Percentiles rank a stretch among this genome's conserved stretches.
Evolutionary conservation across 2,329 filamentous ascomycete species (phyloP).

Genomic region (Escovopsis sp.): DNA sequence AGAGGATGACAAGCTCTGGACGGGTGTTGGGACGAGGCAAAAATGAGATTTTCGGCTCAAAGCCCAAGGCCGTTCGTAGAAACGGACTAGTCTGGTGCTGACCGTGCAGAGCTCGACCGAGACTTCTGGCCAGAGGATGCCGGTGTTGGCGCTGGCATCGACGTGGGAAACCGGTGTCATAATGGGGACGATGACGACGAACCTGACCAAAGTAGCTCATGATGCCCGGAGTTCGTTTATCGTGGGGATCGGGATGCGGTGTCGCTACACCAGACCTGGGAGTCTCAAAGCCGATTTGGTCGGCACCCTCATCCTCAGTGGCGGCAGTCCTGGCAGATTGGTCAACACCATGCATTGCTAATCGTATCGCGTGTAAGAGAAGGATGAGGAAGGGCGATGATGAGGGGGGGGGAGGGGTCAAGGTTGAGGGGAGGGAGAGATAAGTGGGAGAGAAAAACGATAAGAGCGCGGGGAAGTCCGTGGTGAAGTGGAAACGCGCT

Average conservation of each 20-base stretch:
- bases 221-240: conserved; percentile 91
- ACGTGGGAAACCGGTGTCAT: no score
- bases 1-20: no score
- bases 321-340: conserved; percentile 36
- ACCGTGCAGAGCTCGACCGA: no score
- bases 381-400: conserved; percentile 5
- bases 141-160: no score
- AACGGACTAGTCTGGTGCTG: conserved; percentile 22
- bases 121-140: conserved; percentile 19
- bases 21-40: no score
- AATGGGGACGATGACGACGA: conserved; percentile 42
- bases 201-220: conserved; percentile 99
- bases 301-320: conserved; percentile 53
- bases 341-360: conserved; percentile 35
- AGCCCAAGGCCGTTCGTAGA: conserved; percentile 27
- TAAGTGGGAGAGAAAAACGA: conserved; percentile 13
- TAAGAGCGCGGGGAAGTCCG: conserved; percentile 6
- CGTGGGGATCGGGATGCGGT: conserved; percentile 80
- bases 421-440: conserved; percentile 8
- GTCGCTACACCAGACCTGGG: conserved; percentile 86
- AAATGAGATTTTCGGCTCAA: no score
- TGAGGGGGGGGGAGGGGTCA: not conserved
- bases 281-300: conserved; percentile 70
- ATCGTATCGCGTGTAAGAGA: conserved; percentile 9
- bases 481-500: conserved; percentile 21